phyloP scores from a whole-genome alignment of 352 stramenopile species.

The Globisporangium acanthophoron region DNA sequence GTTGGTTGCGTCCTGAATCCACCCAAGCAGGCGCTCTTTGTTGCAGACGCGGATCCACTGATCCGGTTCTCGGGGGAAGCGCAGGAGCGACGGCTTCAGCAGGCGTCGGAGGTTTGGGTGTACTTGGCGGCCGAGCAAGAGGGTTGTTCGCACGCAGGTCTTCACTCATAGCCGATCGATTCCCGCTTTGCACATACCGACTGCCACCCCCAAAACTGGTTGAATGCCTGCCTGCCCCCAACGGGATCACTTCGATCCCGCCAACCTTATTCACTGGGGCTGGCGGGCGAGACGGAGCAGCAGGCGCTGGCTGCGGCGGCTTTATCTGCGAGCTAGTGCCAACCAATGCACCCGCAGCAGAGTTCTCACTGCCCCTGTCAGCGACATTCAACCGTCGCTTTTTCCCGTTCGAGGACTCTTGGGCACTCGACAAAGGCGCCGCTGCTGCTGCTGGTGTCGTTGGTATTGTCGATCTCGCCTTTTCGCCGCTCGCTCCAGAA shows the following conservation, averaged over 20 bases:
- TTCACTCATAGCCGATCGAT: conserved; percentile 21
- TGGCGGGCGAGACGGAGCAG: background rate
- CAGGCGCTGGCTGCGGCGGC: background rate
- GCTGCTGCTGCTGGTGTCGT: no score
- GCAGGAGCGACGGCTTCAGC: background rate
- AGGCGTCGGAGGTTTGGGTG: conserved; percentile 1
- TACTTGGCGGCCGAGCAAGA: background rate
- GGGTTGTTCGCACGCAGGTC: conserved; percentile 10
- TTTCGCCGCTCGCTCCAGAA: background rate
- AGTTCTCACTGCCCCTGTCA: background rate
- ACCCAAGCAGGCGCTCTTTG: background rate
- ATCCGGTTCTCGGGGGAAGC: background rate
- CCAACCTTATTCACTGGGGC: conserved; percentile 4
- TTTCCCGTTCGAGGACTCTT: background rate
- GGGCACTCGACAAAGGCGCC: background rate
- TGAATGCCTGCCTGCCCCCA: conserved; percentile 27
- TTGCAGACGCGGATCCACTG: background rate
- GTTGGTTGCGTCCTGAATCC: conserved; percentile 1
- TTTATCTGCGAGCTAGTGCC: no score
- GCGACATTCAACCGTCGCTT: background rate
- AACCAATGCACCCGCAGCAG: no score
- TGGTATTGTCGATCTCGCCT: background rate
- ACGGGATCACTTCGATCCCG: conserved; percentile 43
- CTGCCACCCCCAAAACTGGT: conserved; percentile 28
- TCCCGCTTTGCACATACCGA: conserved; percentile 67